These are phyloP conservation scores for Aspergillus neotritici DNA, from an alignment of 2,329 filamentous ascomycete species.

Conservation along the genomic window DNA sequence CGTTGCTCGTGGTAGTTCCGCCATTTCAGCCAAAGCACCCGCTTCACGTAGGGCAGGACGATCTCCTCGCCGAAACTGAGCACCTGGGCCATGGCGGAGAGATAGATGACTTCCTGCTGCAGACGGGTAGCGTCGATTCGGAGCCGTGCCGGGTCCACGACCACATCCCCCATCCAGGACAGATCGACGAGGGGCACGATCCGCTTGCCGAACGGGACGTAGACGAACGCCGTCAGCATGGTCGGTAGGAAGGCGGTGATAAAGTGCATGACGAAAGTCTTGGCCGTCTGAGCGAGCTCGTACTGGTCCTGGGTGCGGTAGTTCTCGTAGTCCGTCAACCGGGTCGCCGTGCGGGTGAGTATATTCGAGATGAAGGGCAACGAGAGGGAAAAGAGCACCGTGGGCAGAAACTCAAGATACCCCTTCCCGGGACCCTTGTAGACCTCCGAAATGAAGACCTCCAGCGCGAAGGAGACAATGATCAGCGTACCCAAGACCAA, in stretches of 20 bases:
- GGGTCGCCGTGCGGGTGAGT: slow-evolving; percentile 69
- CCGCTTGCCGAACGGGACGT: slow-evolving; percentile 80
- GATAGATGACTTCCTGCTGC: slow-evolving; percentile 89
- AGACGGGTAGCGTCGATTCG: slow-evolving; percentile 77
- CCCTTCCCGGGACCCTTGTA: slow-evolving; percentile 85
- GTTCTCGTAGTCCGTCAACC: slow-evolving; percentile 78
- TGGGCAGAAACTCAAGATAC: slow-evolving; percentile 80
- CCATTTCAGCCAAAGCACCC: slow-evolving; percentile 69
- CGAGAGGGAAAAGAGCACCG: slow-evolving; percentile 73
- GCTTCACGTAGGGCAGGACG: slow-evolving; percentile 78
- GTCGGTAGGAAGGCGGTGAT: slow-evolving; percentile 91
- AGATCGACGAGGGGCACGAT: slow-evolving; percentile 82
- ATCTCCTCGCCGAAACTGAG: slow-evolving; percentile 82
- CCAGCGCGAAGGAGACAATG: slow-evolving; percentile 79
- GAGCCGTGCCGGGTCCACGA: slow-evolving; percentile 48
- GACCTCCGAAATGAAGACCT: slow-evolving; percentile 92
- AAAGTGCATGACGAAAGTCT: slow-evolving; percentile 94
- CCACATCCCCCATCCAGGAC: slow-evolving; percentile 56
- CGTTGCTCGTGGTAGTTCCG: slow-evolving; percentile 23
- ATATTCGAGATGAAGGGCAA: slow-evolving; percentile 72
- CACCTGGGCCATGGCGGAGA: slow-evolving; percentile 88
- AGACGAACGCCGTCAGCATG: slow-evolving; percentile 89
- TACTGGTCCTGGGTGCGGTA: slow-evolving; percentile 84
- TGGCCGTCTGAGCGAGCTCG: slow-evolving; percentile 77
- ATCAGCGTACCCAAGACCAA: slow-evolving; percentile 74